Evolutionary conservation across 495 filamentous ascomycete genomes (phyloP), one percentile per base, ranked within the genome.

Genomic region (Talaromyces proteolyticus): DNA sequence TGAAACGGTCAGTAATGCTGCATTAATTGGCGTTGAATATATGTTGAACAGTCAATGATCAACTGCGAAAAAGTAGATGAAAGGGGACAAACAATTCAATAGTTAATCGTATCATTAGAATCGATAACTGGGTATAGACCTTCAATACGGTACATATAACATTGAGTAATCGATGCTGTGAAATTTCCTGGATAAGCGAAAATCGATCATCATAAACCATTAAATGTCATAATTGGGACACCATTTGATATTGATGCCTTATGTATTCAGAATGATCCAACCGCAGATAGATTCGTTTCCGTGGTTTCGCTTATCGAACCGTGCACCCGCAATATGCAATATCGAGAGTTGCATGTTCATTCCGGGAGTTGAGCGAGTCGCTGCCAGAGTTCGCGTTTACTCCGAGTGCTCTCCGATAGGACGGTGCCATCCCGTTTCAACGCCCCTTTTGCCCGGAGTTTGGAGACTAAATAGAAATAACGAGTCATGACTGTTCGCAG

Each of bases 11-110:
- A n/a, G 29, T 14, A 41, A 41, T 41, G 47, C 47, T 3, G 37
- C 47, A 19, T 6, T 49, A 18, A 36, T 49, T 17, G 47, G 47
- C 7, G 47, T 49, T 41, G 47, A 49, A 26, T 49, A 41, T 17
- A 19, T 49, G 18, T 24, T 49, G 14, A 34, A 34, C 8, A 34
- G 29, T 34, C 29, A 34, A 34, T 34, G 4, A 34, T 34, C 8
- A 34, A 2, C 29, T 34, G 29, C 29, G 29, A 14, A 34, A 34
- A 14, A 34, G 14, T 34, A 34, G 29, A 34, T 34, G 29, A 4
- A 34, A 34, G 4, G 8, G 1, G 29, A 34, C 29, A 34, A 34
- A n/a, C n/a, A 34, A 34, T 34, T 34, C 2, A 34, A 10, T 14
- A 34, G 29, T 34, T 34, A 34, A 34, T 34, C 29, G 29, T 34